Evolutionary conservation across 345 rosid genomes (phyloP).

Genomic region (Lepidium didymum): DNA sequence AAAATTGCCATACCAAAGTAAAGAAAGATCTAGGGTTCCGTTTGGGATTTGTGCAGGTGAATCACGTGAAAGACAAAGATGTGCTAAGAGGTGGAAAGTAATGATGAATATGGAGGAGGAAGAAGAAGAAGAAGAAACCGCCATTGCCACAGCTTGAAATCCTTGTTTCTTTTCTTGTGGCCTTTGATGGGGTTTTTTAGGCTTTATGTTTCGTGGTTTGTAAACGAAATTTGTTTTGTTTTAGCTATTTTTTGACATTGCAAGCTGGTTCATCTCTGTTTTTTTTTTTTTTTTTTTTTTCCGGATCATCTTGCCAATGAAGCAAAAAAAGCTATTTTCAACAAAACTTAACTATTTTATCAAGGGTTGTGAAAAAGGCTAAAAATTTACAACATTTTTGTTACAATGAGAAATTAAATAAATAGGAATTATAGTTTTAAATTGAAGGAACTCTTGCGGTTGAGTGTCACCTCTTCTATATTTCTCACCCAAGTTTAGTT

Average conservation of each 20-base stretch:
- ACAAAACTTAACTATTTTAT: conserved; percentile 14
- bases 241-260: conserved; percentile 17
- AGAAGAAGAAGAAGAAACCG: conserved; percentile 3
- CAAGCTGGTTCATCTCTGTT: not conserved
- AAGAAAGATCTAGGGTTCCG: conserved; percentile 31
- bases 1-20: conserved; percentile 40
- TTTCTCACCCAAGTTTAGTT: no score
- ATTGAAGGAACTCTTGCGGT: not conserved
- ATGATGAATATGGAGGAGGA: conserved; percentile 11
- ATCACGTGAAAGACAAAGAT: conserved; percentile 7
- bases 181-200: not conserved
- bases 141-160: conserved; percentile 14
- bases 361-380: conserved; percentile 10
- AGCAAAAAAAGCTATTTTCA: conserved; percentile 16
- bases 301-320: not conserved
- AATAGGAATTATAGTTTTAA: not conserved
- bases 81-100: conserved; percentile 18
- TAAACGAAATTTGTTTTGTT: conserved; percentile 2
- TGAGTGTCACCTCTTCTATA: no score
- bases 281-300: not conserved
- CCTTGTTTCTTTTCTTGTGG: not conserved
- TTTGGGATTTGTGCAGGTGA: conserved; percentile 10
- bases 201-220: not conserved
- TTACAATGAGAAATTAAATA: not conserved
- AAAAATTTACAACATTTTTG: not conserved